Conservation (phyloP, 345 rosid species). For the Eucalyptus fibrosa region DNA sequence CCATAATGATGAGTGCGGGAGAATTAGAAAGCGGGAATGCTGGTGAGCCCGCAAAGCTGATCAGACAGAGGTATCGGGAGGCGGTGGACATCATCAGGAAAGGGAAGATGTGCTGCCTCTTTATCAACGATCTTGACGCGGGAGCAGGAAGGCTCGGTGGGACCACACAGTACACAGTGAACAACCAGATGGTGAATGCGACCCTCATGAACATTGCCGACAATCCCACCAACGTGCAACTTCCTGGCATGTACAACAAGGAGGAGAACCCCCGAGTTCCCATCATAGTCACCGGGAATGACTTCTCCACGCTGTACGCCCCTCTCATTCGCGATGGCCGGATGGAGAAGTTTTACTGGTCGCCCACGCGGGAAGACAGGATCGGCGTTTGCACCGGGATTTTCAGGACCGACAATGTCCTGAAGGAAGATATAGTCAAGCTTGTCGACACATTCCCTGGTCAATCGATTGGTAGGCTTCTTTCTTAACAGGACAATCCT, state of each 20-base stretch:
- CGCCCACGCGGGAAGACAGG: slow-evolving; percentile 43
- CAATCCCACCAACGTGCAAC: slow-evolving; percentile 47
- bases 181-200: slow-evolving; percentile 58
- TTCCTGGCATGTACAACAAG: slow-evolving; percentile 44
- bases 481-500: neutral
- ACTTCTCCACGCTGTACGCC: slow-evolving; percentile 47
- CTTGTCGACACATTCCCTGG: slow-evolving; percentile 45
- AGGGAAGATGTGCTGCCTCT: slow-evolving; percentile 48
- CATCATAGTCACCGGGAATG: slow-evolving; percentile 42
- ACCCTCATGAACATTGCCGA: slow-evolving; percentile 60
- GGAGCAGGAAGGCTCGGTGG: slow-evolving; percentile 50
- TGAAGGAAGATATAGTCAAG: slow-evolving; percentile 24
- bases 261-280: slow-evolving; percentile 48
- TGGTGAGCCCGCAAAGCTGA: slow-evolving; percentile 47
- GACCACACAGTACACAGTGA: slow-evolving; percentile 43
- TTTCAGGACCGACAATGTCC: slow-evolving; percentile 22
- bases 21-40: slow-evolving; percentile 52
- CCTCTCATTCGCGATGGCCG: slow-evolving; percentile 54
- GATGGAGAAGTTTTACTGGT: slow-evolving; percentile 57
- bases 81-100: slow-evolving; percentile 33
- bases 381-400: slow-evolving; percentile 40
- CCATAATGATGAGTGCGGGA: slow-evolving; percentile 49
- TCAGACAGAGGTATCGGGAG: slow-evolving; percentile 45
- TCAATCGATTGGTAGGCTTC: slow-evolving; percentile 37
- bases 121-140: slow-evolving; percentile 41